Percentiles rank a stretch among this genome's conserved stretches.
These are phyloP conservation scores for Dictyostelium discoideum DNA, from an alignment of 78 protist species.

Conservation along the genomic window dicty_2.7 NC_007090.3:2242001-2242500, in stretches of 20 bases:
- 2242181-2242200: constrained; percentile 69
- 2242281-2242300: constrained; percentile 73
- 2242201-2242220: constrained; percentile 74
- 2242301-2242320: constrained; percentile 88
- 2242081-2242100: constrained; percentile 27
- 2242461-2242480: constrained; percentile 88
- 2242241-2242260: constrained; percentile 90
- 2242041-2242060: constrained; percentile 92
- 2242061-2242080: constrained; percentile 82
- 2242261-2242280: constrained; percentile 32
- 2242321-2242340: constrained; percentile 91
- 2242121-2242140: constrained; percentile 87
- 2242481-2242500: constrained; percentile 64
- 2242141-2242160: constrained; percentile 14
- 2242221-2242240: constrained; percentile 50
- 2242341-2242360: constrained; percentile 88
- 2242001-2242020: constrained; percentile 93
- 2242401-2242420: constrained; percentile 12
- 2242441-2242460: constrained; percentile 73
- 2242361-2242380: constrained; percentile 88
- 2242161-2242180: constrained; percentile 71
- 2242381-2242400: constrained; percentile 67
- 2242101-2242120: constrained; percentile 62
- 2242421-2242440: constrained; percentile 52
- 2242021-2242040: constrained; percentile 93